These are phyloP conservation scores for Filobasidium floriforme DNA, from an alignment of 768 basidiomycete species.

Conservation along the genomic window DNA sequence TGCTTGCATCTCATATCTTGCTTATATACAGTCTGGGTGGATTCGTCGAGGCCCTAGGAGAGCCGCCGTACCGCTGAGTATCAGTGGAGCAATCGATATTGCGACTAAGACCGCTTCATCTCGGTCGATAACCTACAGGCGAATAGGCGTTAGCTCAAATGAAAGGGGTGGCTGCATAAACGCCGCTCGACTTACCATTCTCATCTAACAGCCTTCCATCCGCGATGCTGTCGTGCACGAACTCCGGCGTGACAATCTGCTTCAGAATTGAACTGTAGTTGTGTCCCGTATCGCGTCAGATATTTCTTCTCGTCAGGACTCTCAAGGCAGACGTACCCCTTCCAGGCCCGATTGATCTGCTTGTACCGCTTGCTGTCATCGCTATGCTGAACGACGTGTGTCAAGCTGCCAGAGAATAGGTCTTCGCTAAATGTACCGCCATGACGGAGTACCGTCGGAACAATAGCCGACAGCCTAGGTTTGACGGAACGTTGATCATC, in stretches of 20 bases:
- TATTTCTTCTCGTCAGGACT: background rate
- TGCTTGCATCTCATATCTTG: no score
- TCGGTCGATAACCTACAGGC: background rate
- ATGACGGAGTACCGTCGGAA: background rate
- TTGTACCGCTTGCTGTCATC: slow-evolving; percentile 5
- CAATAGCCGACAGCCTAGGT: background rate
- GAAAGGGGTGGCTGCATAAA: no score
- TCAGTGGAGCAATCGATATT: no score
- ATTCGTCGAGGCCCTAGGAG: no score
- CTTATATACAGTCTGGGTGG: no score
- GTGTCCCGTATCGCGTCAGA: background rate
- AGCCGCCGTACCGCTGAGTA: no score
- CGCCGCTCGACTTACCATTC: background rate
- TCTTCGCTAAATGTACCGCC: background rate
- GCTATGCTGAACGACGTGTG: slow-evolving; percentile 10
- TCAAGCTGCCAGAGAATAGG: background rate
- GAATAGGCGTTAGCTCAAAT: no score
- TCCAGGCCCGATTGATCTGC: background rate
- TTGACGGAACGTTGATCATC: background rate
- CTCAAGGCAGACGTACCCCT: background rate
- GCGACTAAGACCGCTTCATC: no score
- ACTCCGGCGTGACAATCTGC: slow-evolving; percentile 7
- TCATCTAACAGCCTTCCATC: slow-evolving; percentile 3
- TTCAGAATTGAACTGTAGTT: background rate
- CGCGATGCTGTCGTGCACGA: background rate